Evolutionary conservation across 257 asterid species (phyloP).

Genomic region (Echium plantagineum): DNA sequence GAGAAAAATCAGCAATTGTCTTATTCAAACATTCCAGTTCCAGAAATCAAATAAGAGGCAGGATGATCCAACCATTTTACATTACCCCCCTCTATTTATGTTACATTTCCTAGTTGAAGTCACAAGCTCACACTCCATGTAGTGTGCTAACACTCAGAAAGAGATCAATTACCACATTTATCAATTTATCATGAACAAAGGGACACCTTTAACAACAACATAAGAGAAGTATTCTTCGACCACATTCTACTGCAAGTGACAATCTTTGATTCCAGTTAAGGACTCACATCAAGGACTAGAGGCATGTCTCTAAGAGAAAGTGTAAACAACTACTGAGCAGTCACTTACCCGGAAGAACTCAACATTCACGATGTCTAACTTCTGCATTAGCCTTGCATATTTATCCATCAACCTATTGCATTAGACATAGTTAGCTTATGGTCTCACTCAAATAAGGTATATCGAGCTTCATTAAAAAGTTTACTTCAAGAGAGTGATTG

Average conservation of each 20-base stretch:
- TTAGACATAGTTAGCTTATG: constrained; percentile 21
- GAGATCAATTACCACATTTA: no score
- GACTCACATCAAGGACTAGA: not conserved
- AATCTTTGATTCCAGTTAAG: constrained; percentile 2
- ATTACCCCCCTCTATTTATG: no score
- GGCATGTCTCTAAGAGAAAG: constrained; percentile 7
- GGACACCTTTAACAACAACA: not conserved
- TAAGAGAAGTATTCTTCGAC: not conserved
- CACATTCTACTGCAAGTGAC: constrained; percentile 9
- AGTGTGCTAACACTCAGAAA: no score
- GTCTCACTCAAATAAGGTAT: constrained; percentile 8
- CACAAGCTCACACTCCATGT: no score
- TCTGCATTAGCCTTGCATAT: constrained; percentile 96
- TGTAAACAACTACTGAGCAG: constrained; percentile 14
- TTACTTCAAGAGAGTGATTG: constrained; percentile 83
- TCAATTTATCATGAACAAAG: not conserved
- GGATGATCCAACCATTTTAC: no score
- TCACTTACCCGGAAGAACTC: constrained; percentile 79
- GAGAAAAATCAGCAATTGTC: not conserved
- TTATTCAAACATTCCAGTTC: not conserved
- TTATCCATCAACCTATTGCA: constrained; percentile 81
- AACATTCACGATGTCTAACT: constrained; percentile 76
- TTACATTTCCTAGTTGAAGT: no score
- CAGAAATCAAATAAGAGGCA: no score
- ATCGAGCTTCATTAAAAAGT: constrained; percentile 15